A percentile compares a stretch with the other conserved stretches of the same genome.
Conservation (phyloP, 805 yeast species). For the Diddensiella santjacobensis region DNA sequence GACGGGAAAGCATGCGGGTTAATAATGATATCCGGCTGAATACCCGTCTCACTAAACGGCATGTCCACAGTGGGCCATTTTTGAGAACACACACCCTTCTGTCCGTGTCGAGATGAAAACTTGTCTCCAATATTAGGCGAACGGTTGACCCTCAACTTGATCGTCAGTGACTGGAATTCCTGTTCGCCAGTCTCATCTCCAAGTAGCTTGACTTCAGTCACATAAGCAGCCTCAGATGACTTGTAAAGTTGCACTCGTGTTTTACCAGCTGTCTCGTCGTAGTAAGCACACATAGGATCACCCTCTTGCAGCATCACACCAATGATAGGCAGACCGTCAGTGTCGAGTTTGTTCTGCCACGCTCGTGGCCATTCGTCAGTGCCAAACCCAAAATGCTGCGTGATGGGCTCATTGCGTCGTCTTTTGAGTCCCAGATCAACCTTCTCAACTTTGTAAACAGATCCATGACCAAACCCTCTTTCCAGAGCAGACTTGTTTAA, state of each 20-base stretch:
- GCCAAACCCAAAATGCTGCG: conserved; percentile 94
- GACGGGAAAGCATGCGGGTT: conserved; percentile 99
- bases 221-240: conserved; percentile 88
- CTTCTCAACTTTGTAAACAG: conserved; percentile 91
- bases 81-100: conserved; percentile 98
- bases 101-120: conserved; percentile 97
- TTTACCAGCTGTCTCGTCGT: conserved; percentile 84
- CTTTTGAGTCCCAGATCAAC: conserved; percentile 74
- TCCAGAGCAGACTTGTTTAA: conserved; percentile 95
- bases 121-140: conserved; percentile 96
- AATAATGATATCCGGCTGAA: conserved; percentile 94
- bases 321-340: conserved; percentile 87
- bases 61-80: conserved; percentile 95
- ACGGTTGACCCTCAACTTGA: conserved; percentile 88
- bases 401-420: conserved; percentile 89
- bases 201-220: conserved; percentile 89
- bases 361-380: conserved; percentile 85
- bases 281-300: conserved; percentile 91
- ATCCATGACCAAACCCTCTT: conserved; percentile 97
- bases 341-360: conserved; percentile 85
- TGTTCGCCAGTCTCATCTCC: conserved; percentile 75
- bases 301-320: conserved; percentile 91
- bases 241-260: conserved; percentile 92
- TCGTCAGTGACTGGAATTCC: conserved; percentile 80
- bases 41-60: conserved; percentile 92